phyloP scores from a whole-genome alignment of 176 grass and related monocot genomes.

The Paspalum notatum region DNA sequence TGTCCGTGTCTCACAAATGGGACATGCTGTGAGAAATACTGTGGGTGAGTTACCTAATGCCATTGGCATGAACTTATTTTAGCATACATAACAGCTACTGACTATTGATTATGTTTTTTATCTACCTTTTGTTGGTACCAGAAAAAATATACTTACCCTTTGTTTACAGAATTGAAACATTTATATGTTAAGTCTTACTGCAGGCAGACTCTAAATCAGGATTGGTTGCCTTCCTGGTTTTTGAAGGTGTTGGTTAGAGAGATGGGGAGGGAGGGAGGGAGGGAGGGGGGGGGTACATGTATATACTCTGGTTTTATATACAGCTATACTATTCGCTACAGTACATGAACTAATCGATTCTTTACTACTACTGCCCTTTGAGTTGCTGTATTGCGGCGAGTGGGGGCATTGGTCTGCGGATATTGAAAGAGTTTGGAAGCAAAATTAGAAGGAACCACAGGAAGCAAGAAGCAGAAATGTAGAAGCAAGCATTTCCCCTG shows the following conservation, averaged over 20 bases:
- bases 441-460: too few species aligned
- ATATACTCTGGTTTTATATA: background rate
- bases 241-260: background rate
- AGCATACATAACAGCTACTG: background rate
- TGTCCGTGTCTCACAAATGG: conserved; percentile 86
- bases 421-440: too few species aligned
- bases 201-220: background rate
- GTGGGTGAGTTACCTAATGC: conserved; percentile 63
- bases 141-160: conserved; percentile 5
- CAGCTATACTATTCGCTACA: background rate
- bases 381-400: background rate
- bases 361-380: background rate
- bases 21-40: conserved; percentile 98
- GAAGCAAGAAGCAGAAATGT: too few species aligned
- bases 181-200: conserved; percentile 22
- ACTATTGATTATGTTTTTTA: background rate
- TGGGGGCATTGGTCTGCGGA: too few species aligned
- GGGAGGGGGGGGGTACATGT: too few species aligned
- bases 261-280: too few species aligned
- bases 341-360: background rate
- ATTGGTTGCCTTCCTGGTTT: conserved; percentile 11
- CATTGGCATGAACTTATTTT: conserved; percentile 4
- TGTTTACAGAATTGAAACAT: background rate
- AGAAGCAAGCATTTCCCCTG: too few species aligned
- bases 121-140: background rate